phyloP scores from a whole-genome alignment of 352 stramenopile species.

The Globisporangium carolinianum region DNA sequence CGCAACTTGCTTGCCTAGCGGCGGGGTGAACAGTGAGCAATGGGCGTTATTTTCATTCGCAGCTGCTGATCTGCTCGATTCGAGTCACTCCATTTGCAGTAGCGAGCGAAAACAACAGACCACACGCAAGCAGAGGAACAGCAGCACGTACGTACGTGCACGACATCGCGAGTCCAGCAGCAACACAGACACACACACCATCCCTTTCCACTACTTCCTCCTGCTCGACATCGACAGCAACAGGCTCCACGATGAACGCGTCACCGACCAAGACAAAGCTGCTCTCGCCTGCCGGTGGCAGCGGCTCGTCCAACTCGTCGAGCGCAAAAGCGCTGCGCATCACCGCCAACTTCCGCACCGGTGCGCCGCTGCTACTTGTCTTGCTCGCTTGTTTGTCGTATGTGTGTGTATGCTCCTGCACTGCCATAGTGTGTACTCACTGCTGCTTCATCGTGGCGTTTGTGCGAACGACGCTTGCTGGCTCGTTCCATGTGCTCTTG shows the following conservation, averaged over 20 bases:
- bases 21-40: neutral
- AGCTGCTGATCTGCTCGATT: neutral
- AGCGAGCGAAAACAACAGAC: too few species aligned
- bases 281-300: conserved; percentile 7
- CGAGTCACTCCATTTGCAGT: too few species aligned
- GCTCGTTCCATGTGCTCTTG: too few species aligned
- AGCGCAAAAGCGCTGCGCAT: conserved; percentile 18
- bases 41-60: neutral
- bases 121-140: neutral
- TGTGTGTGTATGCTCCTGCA: neutral
- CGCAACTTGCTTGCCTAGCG: neutral
- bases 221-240: neutral
- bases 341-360: conserved; percentile 64
- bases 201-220: neutral
- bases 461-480: neutral
- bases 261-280: conserved; percentile 8
- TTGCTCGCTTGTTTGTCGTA: neutral
- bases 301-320: conserved; percentile 4
- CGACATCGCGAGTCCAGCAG: neutral
- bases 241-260: conserved; percentile 3
- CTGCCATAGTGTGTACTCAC: neutral
- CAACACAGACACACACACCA: neutral
- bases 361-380: conserved; percentile 11
- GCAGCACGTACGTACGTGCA: neutral
- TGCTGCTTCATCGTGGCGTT: neutral